A percentile compares a stretch with the other conserved stretches of the same genome.
Evolutionary conservation across 2,329 filamentous ascomycete species (phyloP).

Genomic region (Fusarium redolens): DNA sequence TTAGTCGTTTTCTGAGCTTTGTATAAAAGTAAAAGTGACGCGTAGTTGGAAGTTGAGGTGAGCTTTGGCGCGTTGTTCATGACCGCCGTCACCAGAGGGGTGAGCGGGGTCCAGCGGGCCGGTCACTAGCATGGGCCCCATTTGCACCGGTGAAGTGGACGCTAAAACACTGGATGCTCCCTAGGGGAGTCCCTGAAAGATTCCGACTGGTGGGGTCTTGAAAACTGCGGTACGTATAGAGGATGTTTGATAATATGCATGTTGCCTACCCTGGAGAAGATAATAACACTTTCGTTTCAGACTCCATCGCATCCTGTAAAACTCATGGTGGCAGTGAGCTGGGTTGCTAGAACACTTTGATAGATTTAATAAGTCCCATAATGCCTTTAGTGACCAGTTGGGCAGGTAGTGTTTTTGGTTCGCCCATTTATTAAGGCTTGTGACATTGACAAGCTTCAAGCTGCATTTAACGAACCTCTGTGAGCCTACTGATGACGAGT

Average conservation of each 20-base stretch:
- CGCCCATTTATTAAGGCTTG: neutral
- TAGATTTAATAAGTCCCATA: neutral
- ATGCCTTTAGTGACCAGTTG: neutral
- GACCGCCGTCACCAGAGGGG: neutral
- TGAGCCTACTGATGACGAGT: neutral
- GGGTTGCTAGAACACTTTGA: neutral
- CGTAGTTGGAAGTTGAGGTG: conserved; percentile 23
- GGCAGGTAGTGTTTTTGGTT: too few species aligned
- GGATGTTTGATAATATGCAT: neutral
- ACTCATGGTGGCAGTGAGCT: neutral
- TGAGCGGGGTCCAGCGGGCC: conserved; percentile 38
- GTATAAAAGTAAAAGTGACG: neutral
- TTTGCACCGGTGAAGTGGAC: conserved; percentile 31
- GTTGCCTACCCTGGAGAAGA: neutral
- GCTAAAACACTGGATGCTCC: conserved; percentile 32
- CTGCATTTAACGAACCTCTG: accelerated
- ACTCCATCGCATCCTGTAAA: neutral
- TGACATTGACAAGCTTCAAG: neutral
- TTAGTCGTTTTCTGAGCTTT: neutral
- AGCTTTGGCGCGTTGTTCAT: conserved; percentile 28
- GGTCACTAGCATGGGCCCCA: conserved; percentile 33
- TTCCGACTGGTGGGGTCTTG: conserved; percentile 19
- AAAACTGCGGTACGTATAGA: conserved; percentile 2
- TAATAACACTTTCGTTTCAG: neutral
- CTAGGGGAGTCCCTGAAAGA: conserved; percentile 11